Evolutionary conservation across 2,329 filamentous ascomycete species (phyloP).

Genomic region (Stromatinia cepivora): DNA sequence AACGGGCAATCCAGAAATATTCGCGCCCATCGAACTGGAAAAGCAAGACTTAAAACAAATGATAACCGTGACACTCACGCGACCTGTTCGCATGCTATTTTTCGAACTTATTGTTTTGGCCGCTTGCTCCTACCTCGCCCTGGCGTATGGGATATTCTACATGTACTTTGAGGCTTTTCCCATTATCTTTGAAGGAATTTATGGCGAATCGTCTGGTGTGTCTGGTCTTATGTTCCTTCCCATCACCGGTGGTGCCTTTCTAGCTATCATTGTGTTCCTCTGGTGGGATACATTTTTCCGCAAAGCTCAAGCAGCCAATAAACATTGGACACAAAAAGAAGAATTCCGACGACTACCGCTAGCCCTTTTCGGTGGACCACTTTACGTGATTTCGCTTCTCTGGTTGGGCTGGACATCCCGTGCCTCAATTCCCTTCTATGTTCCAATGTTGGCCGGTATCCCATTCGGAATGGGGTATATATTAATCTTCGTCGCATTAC

Average conservation of each 20-base stretch:
- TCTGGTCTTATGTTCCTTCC: constrained; percentile 62
- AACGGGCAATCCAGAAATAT: constrained; percentile 56
- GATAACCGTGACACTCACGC: constrained; percentile 58
- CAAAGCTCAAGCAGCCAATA: constrained; percentile 49
- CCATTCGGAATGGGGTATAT: constrained; percentile 56
- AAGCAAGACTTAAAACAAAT: constrained; percentile 52
- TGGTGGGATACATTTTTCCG: constrained; percentile 54
- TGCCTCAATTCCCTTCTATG: constrained; percentile 55
- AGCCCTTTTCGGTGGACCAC: constrained; percentile 50
- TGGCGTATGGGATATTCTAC: constrained; percentile 64
- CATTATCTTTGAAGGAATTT: constrained; percentile 59
- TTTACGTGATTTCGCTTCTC: constrained; percentile 53
- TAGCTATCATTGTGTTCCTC: constrained; percentile 51
- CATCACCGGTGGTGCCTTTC: constrained; percentile 51
- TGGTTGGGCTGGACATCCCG: constrained; percentile 58
- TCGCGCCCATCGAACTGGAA: constrained; percentile 64
- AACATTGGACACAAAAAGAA: constrained; percentile 51
- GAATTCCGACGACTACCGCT: constrained; percentile 52
- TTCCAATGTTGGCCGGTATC: constrained; percentile 56
- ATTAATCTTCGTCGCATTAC: constrained; percentile 59
- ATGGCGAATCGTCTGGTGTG: constrained; percentile 58
- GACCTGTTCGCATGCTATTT: constrained; percentile 59
- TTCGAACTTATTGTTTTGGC: constrained; percentile 65
- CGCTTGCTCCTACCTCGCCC: constrained; percentile 58
- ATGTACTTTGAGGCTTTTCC: constrained; percentile 67